These are phyloP conservation scores for Parastagonospora avenae DNA, from an alignment of 2,329 filamentous ascomycete species.

Conservation along the genomic window DNA sequence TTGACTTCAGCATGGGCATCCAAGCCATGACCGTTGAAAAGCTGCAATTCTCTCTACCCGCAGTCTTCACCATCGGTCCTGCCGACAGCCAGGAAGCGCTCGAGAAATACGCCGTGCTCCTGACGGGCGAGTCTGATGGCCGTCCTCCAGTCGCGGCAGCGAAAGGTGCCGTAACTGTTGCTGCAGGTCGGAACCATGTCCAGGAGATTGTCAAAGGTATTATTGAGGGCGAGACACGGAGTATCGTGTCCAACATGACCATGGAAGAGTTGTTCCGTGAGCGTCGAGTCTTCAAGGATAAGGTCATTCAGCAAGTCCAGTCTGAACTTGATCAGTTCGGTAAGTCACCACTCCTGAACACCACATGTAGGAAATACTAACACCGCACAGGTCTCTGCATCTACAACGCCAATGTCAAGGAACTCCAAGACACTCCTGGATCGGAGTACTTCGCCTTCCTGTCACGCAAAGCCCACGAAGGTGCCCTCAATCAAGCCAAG, in stretches of 20 bases:
- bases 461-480: conserved; percentile 82
- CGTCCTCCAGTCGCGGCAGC: conserved; percentile 40
- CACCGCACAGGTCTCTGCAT: conserved; percentile 15
- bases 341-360: conserved; percentile 63
- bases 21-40: conserved; percentile 92
- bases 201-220: conserved; percentile 88
- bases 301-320: conserved; percentile 69
- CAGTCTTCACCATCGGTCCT: conserved; percentile 85
- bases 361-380: conserved; percentile 20
- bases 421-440: conserved; percentile 80
- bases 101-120: conserved; percentile 80
- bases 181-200: conserved; percentile 66
- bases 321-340: conserved; percentile 81
- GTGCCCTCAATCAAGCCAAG: conserved; percentile 79
- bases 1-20: conserved; percentile 81
- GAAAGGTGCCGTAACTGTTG: conserved; percentile 48
- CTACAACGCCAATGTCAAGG: conserved; percentile 80
- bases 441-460: conserved; percentile 85
- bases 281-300: conserved; percentile 75
- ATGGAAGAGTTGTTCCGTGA: conserved; percentile 89
- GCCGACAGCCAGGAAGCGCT: conserved; percentile 72
- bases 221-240: conserved; percentile 85
- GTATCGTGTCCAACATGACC: conserved; percentile 85
- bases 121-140: conserved; percentile 66
- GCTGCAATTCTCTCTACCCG: conserved; percentile 78